These are phyloP conservation scores for Pezicula neosporulosa DNA, from an alignment of 2,329 filamentous ascomycete species.

Conservation along the genomic window DNA sequence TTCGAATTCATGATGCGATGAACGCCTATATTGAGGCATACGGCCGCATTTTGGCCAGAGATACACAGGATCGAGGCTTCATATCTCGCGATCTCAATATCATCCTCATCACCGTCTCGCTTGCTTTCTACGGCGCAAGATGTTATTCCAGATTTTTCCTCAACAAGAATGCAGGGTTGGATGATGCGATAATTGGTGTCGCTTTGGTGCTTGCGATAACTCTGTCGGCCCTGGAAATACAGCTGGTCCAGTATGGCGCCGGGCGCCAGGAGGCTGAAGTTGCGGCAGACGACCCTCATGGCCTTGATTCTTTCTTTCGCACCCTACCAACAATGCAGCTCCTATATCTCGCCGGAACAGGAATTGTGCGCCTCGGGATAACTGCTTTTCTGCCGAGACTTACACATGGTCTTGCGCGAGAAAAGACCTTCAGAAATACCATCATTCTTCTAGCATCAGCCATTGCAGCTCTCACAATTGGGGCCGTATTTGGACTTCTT, in stretches of 20 bases:
- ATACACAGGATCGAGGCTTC: constrained; percentile 1
- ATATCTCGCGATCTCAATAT: constrained; percentile 14
- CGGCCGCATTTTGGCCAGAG: background rate
- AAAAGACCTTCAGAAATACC: constrained; percentile 28
- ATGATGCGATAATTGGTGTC: constrained; percentile 26
- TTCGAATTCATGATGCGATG: too few species aligned
- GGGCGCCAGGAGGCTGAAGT: background rate
- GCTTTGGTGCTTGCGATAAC: constrained; percentile 18
- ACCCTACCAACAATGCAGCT: constrained; percentile 10
- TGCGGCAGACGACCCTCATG: background rate
- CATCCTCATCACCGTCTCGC: constrained; percentile 27
- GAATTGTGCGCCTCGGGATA: constrained; percentile 30
- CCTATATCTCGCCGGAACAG: constrained; percentile 26
- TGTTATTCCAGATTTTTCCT: constrained; percentile 27
- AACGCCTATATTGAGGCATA: background rate
- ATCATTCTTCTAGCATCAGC: background rate
- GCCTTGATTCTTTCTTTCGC: background rate
- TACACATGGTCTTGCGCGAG: constrained; percentile 1
- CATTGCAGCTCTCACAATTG: background rate
- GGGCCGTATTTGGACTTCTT: background rate
- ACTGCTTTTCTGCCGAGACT: constrained; percentile 32
- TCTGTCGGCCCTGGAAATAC: constrained; percentile 1
- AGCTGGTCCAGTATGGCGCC: constrained; percentile 2
- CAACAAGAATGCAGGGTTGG: constrained; percentile 26
- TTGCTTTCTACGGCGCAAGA: constrained; percentile 21